Evolutionary conservation across 177 flowering plant genomes (phyloP).

Genomic region (Vitis hybrid): DNA sequence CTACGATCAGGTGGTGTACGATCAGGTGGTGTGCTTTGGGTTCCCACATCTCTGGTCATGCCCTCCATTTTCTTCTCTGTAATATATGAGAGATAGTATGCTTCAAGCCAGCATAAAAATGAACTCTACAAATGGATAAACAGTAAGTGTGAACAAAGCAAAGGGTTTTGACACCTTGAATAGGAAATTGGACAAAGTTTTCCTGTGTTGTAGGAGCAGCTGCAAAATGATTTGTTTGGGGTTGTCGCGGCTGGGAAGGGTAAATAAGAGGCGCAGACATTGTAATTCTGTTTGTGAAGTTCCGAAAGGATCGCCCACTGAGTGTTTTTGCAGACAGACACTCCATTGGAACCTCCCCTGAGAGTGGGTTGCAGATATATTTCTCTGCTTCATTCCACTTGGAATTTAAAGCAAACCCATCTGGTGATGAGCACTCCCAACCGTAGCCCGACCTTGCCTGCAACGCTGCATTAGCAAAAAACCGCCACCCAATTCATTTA

Average conservation of each 20-base stretch:
- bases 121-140: background rate
- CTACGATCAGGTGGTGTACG: slow-evolving; percentile 48
- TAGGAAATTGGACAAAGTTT: slow-evolving; percentile 20
- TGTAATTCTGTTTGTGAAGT: slow-evolving; percentile 38
- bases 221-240: slow-evolving; percentile 30
- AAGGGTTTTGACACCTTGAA: slow-evolving; percentile 27
- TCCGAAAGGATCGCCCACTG: slow-evolving; percentile 53
- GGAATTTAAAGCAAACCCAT: slow-evolving; percentile 69
- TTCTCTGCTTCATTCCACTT: slow-evolving; percentile 97
- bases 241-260: slow-evolving; percentile 24
- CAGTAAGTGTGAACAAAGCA: background rate
- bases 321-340: slow-evolving; percentile 84
- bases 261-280: slow-evolving; percentile 77
- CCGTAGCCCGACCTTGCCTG: slow-evolving; percentile 57
- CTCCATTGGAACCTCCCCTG: slow-evolving; percentile 88
- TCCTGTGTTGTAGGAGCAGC: slow-evolving; percentile 12
- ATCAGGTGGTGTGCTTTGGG: slow-evolving; percentile 63
- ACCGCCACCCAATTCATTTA: background rate
- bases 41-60: slow-evolving; percentile 67
- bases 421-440: slow-evolving; percentile 77
- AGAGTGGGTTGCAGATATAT: slow-evolving; percentile 84
- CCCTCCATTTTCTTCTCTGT: slow-evolving; percentile 38
- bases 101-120: background rate
- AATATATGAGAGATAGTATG: background rate
- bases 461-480: slow-evolving; percentile 49